These are phyloP conservation scores for Geotrichum aggregatum DNA, from an alignment of 1,139 yeast genomes.

Conservation along the genomic window DNA sequence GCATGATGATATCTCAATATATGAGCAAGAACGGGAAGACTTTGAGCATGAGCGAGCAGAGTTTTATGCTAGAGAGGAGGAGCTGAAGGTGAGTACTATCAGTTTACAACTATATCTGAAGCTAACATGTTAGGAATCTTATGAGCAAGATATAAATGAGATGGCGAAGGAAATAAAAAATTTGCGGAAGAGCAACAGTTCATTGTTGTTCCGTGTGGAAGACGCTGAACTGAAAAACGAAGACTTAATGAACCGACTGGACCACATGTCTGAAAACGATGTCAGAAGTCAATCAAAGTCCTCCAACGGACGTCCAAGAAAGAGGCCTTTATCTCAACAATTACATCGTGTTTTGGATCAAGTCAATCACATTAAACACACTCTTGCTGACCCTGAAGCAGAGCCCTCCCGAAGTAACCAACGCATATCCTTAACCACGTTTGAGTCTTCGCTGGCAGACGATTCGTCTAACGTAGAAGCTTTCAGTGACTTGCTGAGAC, in stretches of 20 bases:
- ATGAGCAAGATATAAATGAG: conserved; percentile 7
- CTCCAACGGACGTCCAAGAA: conserved; percentile 1
- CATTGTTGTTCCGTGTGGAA: conserved; percentile 3
- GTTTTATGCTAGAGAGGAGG: not conserved
- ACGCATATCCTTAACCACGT: conserved; percentile 1
- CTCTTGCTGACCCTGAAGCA: not conserved
- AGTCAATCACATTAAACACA: not conserved
- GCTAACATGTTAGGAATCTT: conserved; percentile 11
- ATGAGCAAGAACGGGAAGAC: conserved; percentile 9
- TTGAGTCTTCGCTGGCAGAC: conserved; percentile 8
- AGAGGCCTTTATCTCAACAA: not conserved
- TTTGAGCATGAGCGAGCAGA: conserved; percentile 10
- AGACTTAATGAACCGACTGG: not conserved
- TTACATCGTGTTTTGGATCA: conserved; percentile 2
- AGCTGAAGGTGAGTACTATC: conserved; percentile 5
- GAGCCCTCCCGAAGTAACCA: not conserved
- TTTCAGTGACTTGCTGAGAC: conserved; percentile 10
- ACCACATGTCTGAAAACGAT: not conserved
- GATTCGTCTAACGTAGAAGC: conserved; percentile 10
- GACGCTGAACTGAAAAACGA: conserved; percentile 8
- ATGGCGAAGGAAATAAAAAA: conserved; percentile 10
- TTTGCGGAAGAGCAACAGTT: conserved; percentile 7
- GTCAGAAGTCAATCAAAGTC: conserved; percentile 1
- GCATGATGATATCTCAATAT: conserved; percentile 7
- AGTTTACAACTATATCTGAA: not conserved